Evolutionary conservation across 495 filamentous ascomycete species (phyloP).

Genomic region (Bacidia gigantensis): DNA sequence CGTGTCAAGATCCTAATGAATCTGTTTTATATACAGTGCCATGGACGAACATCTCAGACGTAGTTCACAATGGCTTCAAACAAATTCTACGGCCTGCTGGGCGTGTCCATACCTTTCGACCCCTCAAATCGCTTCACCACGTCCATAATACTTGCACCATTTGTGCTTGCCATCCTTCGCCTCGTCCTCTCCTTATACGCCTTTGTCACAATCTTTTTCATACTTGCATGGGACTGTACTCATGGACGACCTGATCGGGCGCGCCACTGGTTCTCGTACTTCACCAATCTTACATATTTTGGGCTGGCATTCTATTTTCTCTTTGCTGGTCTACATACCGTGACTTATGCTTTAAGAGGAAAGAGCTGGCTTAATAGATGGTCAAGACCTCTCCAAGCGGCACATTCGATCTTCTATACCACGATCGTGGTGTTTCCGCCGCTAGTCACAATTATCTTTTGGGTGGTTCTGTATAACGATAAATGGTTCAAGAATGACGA

Average conservation of each 20-base stretch:
- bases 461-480: slow-evolving; percentile 32
- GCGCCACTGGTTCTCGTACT: slow-evolving; percentile 55
- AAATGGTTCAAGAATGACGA: slow-evolving; percentile 38
- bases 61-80: neutral
- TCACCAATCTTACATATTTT: slow-evolving; percentile 71
- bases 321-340: slow-evolving; percentile 48
- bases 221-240: slow-evolving; percentile 44
- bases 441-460: slow-evolving; percentile 46
- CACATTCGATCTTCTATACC: slow-evolving; percentile 53
- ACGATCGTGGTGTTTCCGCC: slow-evolving; percentile 57
- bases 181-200: slow-evolving; percentile 52
- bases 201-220: slow-evolving; percentile 56
- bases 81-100: slow-evolving; percentile 12
- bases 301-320: slow-evolving; percentile 66
- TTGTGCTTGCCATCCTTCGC: slow-evolving; percentile 42
- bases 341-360: slow-evolving; percentile 44
- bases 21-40: neutral
- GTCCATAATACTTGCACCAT: slow-evolving; percentile 61
- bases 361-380: slow-evolving; percentile 42
- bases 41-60: neutral
- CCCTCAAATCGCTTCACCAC: slow-evolving; percentile 53
- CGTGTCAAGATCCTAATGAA: no score
- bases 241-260: slow-evolving; percentile 29
- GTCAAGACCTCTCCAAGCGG: slow-evolving; percentile 45
- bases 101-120: slow-evolving; percentile 32